Evolutionary conservation across 2,329 filamentous ascomycete species (phyloP).

Genomic region (Rhinocladiella similis): DNA sequence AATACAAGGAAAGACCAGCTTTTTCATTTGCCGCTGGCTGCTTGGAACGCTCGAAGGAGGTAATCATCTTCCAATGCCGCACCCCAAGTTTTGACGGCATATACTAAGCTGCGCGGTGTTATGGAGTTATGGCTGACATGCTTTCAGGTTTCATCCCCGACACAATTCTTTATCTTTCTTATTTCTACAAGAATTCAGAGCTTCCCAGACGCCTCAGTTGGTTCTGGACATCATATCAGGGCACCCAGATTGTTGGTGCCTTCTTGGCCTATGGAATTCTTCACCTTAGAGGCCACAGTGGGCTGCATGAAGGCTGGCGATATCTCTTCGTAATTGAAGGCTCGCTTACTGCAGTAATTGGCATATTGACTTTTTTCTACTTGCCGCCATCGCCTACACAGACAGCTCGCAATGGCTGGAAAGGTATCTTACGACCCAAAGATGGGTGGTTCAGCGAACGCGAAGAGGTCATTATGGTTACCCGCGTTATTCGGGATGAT

Average conservation of each 20-base stretch:
- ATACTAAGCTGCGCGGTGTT: no score
- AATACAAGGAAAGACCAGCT: slow-evolving; percentile 42
- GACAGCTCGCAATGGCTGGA: slow-evolving; percentile 61
- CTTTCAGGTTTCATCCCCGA: slow-evolving; percentile 51
- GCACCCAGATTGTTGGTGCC: slow-evolving; percentile 27
- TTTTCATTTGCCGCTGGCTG: slow-evolving; percentile 42
- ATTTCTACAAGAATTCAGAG: slow-evolving; percentile 73
- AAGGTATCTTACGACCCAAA: slow-evolving; percentile 38
- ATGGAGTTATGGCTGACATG: no score
- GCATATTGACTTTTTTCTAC: slow-evolving; percentile 58
- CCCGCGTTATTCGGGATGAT: slow-evolving; percentile 60
- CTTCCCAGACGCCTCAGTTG: slow-evolving; percentile 66
- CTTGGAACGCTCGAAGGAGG: slow-evolving; percentile 51
- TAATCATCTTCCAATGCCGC: no score
- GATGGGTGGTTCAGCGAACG: slow-evolving; percentile 61
- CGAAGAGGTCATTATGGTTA: slow-evolving; percentile 63
- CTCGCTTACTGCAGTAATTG: slow-evolving; percentile 56
- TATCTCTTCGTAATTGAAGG: slow-evolving; percentile 34
- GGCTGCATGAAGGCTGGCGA: slow-evolving; percentile 51
- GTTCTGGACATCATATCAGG: slow-evolving; percentile 67
- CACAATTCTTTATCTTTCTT: slow-evolving; percentile 40
- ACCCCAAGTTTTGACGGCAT: no score
- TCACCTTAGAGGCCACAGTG: slow-evolving; percentile 40
- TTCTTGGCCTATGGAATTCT: slow-evolving; percentile 29
- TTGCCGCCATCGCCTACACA: slow-evolving; percentile 65